Evolutionary conservation across 2,329 filamentous ascomycete genomes (phyloP), one percentile per base, ranked within the genome.

Genomic region (Epichloe aotearoae): DNA sequence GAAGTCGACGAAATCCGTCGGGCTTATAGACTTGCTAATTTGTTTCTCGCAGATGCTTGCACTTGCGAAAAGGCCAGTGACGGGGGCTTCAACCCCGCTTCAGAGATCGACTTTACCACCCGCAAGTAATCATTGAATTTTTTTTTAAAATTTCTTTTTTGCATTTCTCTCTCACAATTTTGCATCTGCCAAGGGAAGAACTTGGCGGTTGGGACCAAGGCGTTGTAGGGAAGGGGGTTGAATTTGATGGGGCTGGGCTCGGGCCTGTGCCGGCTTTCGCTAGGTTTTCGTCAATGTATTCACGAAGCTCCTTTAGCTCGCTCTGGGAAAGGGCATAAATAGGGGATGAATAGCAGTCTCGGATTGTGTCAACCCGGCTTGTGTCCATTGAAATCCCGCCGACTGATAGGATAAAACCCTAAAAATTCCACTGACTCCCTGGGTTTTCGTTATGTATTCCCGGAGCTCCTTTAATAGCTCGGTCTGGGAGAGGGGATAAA

Each of bases 41-140:
- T 12, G 58, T 50, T 45, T 26, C 33, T 26, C 50, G 4, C 50
- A 83, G 81, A 73, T 63, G 81, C 77, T 23, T 93, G 88, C 71
- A 93, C 85, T n/a, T 95, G 89, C 65, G 84, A 88, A 68, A 90
- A 87, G 66, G 79, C 79, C 17, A 65, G 77, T 46, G 76, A 77
- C 57, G 76, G 80, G 50, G 78, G 78, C 39, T 74, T 75, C 52
- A 79, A 84, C 57, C 76, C 80, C 45, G 65, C 67, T 30, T 75
- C 84, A 58, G 90, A 96, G 79, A 86, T 78, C 47, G 90, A 96
- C 68, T 96, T 95, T 64, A 96, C 89, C 38, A 88, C 83, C 50
- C 80, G 77, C 71, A 69, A 71, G 58, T 76, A 68, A 60, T 10
- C 3, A 19, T 1, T 38, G 10, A 12, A n/a, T 23, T 23, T 23